These are phyloP conservation scores for Yamadazyma dendronema DNA, from an alignment of 1,139 yeast genomes.

Conservation along the genomic window DNA sequence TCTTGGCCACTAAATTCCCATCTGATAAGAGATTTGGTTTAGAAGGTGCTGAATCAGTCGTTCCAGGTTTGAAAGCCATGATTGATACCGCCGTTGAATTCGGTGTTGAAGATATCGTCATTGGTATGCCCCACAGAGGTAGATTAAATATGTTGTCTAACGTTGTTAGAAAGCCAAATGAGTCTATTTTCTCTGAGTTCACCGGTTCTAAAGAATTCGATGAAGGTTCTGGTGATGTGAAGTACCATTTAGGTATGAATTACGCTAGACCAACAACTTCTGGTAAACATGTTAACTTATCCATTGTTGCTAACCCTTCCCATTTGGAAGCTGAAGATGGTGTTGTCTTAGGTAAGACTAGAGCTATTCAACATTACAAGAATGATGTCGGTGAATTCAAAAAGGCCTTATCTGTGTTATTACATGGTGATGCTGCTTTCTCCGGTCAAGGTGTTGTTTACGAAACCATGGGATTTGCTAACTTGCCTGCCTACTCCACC, in stretches of 20 bases:
- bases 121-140: conserved; percentile 99
- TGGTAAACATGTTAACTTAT: conserved; percentile 93
- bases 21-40: conserved; percentile 98
- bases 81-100: conserved; percentile 90
- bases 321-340: conserved; percentile 99
- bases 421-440: conserved; percentile 99
- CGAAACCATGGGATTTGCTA: conserved; percentile 94
- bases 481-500: conserved; percentile 91
- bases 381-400: conserved; percentile 76
- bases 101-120: conserved; percentile 93
- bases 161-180: conserved; percentile 98
- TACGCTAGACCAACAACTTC: conserved; percentile 98
- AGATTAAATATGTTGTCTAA: conserved; percentile 95
- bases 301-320: conserved; percentile 97
- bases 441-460: conserved; percentile 99
- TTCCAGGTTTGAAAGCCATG: conserved; percentile 95
- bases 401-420: conserved; percentile 87
- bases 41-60: conserved; percentile 96
- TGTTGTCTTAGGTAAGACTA: conserved; percentile 95
- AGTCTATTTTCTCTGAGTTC: conserved; percentile 94
- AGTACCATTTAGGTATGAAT: conserved; percentile 99
- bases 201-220: conserved; percentile 83
- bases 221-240: conserved; percentile 98
- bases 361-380: conserved; percentile 94
- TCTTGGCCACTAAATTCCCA: conserved; percentile 93